Evolutionary conservation across 2,329 filamentous ascomycete genomes (phyloP).

Genomic region (Falciphora oryzae): DNA sequence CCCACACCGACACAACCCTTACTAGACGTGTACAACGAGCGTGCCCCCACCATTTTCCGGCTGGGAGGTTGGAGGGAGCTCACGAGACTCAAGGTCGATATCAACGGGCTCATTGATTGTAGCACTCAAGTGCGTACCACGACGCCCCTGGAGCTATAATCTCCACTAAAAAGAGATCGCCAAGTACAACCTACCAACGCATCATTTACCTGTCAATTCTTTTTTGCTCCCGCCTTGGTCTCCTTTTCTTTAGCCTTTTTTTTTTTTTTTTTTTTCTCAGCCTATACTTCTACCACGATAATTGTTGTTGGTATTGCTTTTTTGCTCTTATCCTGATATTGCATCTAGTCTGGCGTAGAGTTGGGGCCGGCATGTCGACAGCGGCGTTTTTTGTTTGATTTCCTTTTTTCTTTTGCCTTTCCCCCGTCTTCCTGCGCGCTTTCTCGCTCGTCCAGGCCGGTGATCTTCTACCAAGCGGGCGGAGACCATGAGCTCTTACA

Average conservation of each 20-base stretch:
- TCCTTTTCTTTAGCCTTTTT: not conserved
- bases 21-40: not conserved
- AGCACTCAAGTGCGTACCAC: not conserved
- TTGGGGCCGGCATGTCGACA: constrained; percentile 3
- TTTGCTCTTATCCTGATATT: not conserved
- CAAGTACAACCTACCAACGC: not conserved
- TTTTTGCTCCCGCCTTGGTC: not conserved
- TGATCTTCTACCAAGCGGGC: not conserved
- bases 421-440: not conserved
- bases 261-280: not conserved
- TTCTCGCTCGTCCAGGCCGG: not conserved
- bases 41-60: not conserved
- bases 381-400: constrained; percentile 2
- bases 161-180: not conserved
- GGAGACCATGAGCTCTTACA: not conserved
- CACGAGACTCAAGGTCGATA: not conserved
- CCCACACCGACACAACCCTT: constrained; percentile 7
- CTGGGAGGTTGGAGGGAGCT: not conserved
- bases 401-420: constrained; percentile 1
- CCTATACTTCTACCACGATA: not conserved
- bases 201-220: not conserved
- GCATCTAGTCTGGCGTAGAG: constrained; percentile 7
- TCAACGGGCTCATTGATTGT: not conserved
- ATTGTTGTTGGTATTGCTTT: not conserved
- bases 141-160: not conserved